Conservation (phyloP, 257 asterid species). For the Scutellaria barbata region DNA sequence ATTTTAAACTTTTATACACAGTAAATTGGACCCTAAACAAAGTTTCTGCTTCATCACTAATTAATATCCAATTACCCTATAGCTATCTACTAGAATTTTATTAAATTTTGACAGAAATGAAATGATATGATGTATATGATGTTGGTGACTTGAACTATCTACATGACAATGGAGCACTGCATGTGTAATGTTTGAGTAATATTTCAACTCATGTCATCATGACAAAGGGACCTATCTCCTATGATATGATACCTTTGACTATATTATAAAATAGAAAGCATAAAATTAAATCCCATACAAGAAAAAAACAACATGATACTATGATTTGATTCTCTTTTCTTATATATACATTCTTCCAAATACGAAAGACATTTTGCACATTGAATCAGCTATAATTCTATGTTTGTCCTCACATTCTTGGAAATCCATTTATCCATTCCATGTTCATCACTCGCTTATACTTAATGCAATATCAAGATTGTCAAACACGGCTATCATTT, state of each 20-base stretch:
- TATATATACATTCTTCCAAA: constrained; percentile 42
- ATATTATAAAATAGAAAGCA: constrained; percentile 28
- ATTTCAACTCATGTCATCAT: constrained; percentile 39
- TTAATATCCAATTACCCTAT: too few relatives aligned
- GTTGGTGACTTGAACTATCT: constrained; percentile 37
- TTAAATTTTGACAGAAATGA: constrained; percentile 15
- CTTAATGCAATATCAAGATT: not conserved
- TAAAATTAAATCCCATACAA: constrained; percentile 4
- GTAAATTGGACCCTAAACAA: too few relatives aligned
- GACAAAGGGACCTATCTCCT: constrained; percentile 40
- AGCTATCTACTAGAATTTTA: not conserved
- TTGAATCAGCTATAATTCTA: constrained; percentile 7
- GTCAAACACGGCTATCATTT: not conserved
- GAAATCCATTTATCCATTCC: constrained; percentile 31
- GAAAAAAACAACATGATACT: constrained; percentile 26
- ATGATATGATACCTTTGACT: constrained; percentile 45
- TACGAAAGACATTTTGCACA: constrained; percentile 25
- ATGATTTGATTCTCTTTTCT: constrained; percentile 35
- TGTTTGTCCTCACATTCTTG: constrained; percentile 26
- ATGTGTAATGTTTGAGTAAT: constrained; percentile 49
- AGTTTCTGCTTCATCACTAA: too few relatives aligned
- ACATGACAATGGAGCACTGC: constrained; percentile 44
- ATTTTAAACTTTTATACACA: too few relatives aligned
- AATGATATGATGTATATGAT: constrained; percentile 35
- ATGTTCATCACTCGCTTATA: constrained; percentile 1